phyloP scores from a whole-genome alignment of 306 rosid species.

The Herpetospermum pedunculosum region DNA sequence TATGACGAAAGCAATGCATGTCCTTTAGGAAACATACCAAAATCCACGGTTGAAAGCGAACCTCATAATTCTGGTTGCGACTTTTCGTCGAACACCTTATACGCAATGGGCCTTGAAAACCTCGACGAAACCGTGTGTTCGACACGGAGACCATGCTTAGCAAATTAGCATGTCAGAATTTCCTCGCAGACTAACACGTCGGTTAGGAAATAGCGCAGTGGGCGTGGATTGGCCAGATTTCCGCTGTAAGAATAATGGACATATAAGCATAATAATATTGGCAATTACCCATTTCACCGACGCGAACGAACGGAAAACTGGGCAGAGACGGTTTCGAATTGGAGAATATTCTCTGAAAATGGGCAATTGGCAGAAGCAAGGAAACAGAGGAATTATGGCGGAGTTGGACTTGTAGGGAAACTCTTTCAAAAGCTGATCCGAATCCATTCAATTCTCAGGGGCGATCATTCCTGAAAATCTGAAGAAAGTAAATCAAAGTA shows the following conservation, averaged over 20 bases:
- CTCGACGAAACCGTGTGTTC: neutral
- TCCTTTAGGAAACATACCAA: conserved; percentile 21
- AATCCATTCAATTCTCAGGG: neutral
- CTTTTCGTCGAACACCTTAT: neutral
- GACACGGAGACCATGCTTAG: conserved; percentile 32
- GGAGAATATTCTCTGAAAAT: conserved; percentile 25
- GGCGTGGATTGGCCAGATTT: conserved; percentile 15
- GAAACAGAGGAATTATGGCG: conserved; percentile 10
- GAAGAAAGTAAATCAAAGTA: neutral
- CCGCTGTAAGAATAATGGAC: neutral
- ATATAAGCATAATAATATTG: neutral
- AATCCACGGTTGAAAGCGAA: conserved; percentile 11
- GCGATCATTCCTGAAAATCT: neutral
- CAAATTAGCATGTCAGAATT: conserved; percentile 41
- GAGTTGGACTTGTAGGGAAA: conserved; percentile 2
- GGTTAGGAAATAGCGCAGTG: conserved; percentile 1
- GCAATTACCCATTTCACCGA: neutral
- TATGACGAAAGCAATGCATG: conserved; percentile 32
- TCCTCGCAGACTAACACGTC: conserved; percentile 37
- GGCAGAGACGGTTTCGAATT: conserved; percentile 12
- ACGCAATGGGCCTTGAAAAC: neutral
- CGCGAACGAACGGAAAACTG: neutral
- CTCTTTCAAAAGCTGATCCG: neutral
- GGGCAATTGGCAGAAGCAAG: conserved; percentile 7
- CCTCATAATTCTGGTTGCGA: conserved; percentile 8